Evolutionary conservation across 1,284 basidiomycete genomes (phyloP), one percentile per base, ranked within the genome.

Genomic region (Calocybe gambosa): DNA sequence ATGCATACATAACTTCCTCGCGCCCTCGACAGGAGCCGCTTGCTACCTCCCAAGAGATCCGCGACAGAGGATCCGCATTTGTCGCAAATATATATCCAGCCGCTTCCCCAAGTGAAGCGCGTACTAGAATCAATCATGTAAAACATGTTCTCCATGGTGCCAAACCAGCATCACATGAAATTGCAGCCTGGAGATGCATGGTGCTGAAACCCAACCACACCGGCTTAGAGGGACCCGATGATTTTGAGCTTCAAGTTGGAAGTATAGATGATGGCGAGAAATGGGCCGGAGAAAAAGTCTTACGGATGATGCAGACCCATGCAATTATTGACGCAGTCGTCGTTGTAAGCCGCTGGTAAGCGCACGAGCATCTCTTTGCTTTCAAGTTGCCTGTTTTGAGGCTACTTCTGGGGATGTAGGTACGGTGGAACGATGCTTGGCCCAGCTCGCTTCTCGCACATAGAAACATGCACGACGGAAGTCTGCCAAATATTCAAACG

Each of bases 131-230:
- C 15, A 64, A 69, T 33, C 70, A 85, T 55, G 62, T 80, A 29
- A 74, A 71, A 48, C 60, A 75, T 47, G 72, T 80, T 42, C 57
- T 75, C 1, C 80, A 85, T 55, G 70, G 67, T 5, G 52, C 66
- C 18, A 76, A 72, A 39, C 74, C 71, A 18, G 78, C 85, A n/a
- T 67, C 78, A 29, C 78, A 91, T 60, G 77, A 88, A 62, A 81
- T 89, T 45, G 64, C 75, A 40, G 84, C 82, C 10, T 85, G 85
- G 82, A 71, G 90, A 48, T 82, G 81, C 57, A 86, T 91, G 78
- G 70, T 73, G 0, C 65, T 87, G 45, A 87, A 83, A 63, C 57
- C 68, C 4, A 84, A 82, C 6, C 72, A 71, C 52, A 80, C 77
- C 10, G 87, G 88, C 0, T 64, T 86, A 26, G 71, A 69, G n/a